Evolutionary conservation across 2,329 filamentous ascomycete genomes (phyloP).

Genomic region (Fusarium brevicatenulatum): DNA sequence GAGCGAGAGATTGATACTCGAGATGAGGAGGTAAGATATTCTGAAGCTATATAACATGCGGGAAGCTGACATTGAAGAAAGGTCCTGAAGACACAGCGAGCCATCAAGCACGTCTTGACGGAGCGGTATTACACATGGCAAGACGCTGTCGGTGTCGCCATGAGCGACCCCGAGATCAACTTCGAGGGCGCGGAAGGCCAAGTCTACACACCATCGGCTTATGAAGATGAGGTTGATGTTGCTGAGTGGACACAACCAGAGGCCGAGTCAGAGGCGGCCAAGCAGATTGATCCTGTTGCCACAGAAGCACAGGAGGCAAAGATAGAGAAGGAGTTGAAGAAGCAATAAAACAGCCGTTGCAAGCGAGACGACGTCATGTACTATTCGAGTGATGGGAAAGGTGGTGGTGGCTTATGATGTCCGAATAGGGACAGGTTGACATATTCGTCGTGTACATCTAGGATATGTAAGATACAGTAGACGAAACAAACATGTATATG

Average conservation of each 20-base stretch:
- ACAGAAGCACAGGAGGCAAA: constrained; percentile 31
- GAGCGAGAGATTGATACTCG: constrained; percentile 72
- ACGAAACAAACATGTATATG: constrained; percentile 21
- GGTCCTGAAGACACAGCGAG: constrained; percentile 80
- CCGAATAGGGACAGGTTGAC: constrained; percentile 5
- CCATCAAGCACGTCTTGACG: constrained; percentile 85
- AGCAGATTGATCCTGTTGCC: constrained; percentile 24
- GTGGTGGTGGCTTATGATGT: neutral
- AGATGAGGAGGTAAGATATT: constrained; percentile 71
- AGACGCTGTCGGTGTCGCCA: constrained; percentile 74
- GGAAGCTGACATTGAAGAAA: constrained; percentile 50
- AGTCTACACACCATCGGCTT: constrained; percentile 60
- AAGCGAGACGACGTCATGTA: constrained; percentile 22
- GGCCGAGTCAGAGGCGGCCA: constrained; percentile 27
- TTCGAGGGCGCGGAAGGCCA: constrained; percentile 58
- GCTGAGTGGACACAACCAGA: constrained; percentile 41
- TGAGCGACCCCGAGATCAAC: constrained; percentile 74
- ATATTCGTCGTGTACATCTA: constrained; percentile 41
- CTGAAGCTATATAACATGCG: accelerated
- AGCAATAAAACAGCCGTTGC: constrained; percentile 17
- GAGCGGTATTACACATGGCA: constrained; percentile 91
- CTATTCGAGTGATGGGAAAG: constrained; percentile 15
- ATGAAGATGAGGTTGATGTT: constrained; percentile 49
- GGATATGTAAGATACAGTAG: constrained; percentile 43
- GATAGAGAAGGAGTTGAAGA: constrained; percentile 38